Base-by-base conservation (phyloP, 768 basidiomycete genomes). In the Kwoniella botswanensis region DNA sequence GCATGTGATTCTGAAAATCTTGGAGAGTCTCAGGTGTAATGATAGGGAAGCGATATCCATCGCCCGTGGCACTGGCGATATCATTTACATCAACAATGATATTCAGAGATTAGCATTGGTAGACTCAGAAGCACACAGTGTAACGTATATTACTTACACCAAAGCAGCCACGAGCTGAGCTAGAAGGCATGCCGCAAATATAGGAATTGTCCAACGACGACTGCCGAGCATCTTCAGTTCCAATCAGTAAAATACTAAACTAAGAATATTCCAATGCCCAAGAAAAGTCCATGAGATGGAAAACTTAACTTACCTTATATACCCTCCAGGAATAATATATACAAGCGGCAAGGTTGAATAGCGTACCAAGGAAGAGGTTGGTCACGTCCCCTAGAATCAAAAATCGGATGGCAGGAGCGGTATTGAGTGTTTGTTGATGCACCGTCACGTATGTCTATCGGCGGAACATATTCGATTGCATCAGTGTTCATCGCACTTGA, bases 161-260 rank as follows among this genome's bases (percentile, higher is more conserved):
- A 65, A 7, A n/a, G 64, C 64, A n/a, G 55, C 54, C 15, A 65
- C 42, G 55, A 65, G 57, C 35, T 65, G 64, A 29, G 64, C 64
- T 3, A 42, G 43, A 1, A 65, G 24, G 22, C 53, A 54, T 4
- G 43, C 7, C 3, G 42, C 64, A 24, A 65, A 65, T 22, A 55
- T 54, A 29, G 54, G 54, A 21, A 65, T 65, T 17, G 43, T 54
- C 64, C 64, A 65, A 29, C 53, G 35, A 12, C 42, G 22, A 22
- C 55, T 55, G 22, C 53, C 55, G 2, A 42, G 18, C 54, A 65
- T 65, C 60, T 62, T n/a, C 24, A 26, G n/a, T 3, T 52, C 15
- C 15, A 52, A 52, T 17, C 3, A 52, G 21, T 52, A 55, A 26
- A 26, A 26, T 26, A 26, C 26, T 55, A n/a, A 10, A 21, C n/a